A percentile compares a stretch with the other conserved stretches of the same genome.
phyloP scores from a whole-genome alignment of 2,329 filamentous ascomycete genomes.

The Exophiala bonariae region DNA sequence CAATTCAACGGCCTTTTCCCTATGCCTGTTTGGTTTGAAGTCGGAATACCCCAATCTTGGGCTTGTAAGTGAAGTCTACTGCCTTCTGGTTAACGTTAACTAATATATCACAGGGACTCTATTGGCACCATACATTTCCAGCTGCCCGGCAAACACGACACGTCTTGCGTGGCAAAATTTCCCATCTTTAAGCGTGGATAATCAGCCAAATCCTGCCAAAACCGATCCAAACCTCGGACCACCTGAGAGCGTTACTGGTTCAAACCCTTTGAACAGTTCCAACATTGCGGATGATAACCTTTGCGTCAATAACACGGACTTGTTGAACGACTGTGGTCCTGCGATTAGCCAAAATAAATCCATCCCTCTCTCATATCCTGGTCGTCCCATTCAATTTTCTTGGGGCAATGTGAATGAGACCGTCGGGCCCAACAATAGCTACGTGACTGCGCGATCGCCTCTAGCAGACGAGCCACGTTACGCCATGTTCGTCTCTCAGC shows the following conservation, averaged over 20 bases:
- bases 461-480: constrained; percentile 61
- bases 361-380: constrained; percentile 71
- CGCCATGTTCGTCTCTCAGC: constrained; percentile 74
- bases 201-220: constrained; percentile 72
- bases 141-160: constrained; percentile 71
- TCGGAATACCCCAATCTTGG: constrained; percentile 80
- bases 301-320: constrained; percentile 59
- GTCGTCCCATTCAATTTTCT: constrained; percentile 66
- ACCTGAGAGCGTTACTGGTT: constrained; percentile 28
- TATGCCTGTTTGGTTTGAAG: constrained; percentile 80
- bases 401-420: constrained; percentile 71
- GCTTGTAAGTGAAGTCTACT: constrained; percentile 56
- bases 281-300: constrained; percentile 46
- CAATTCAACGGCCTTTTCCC: constrained; percentile 78
- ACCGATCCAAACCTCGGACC: constrained; percentile 33
- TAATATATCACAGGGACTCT: constrained; percentile 6
- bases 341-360: constrained; percentile 69
- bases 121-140: constrained; percentile 76
- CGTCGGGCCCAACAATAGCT: constrained; percentile 80
- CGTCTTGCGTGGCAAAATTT: constrained; percentile 84
- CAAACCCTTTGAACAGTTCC: constrained; percentile 35
- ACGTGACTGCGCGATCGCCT: constrained; percentile 61
- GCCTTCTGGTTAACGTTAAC: constrained; percentile 19
- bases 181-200: constrained; percentile 68
- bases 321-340: constrained; percentile 60